Percentiles rank a stretch among this genome's conserved stretches.
phyloP scores from a whole-genome alignment of 2,329 filamentous ascomycete species.

The Microdochium trichocladiopsis region DNA sequence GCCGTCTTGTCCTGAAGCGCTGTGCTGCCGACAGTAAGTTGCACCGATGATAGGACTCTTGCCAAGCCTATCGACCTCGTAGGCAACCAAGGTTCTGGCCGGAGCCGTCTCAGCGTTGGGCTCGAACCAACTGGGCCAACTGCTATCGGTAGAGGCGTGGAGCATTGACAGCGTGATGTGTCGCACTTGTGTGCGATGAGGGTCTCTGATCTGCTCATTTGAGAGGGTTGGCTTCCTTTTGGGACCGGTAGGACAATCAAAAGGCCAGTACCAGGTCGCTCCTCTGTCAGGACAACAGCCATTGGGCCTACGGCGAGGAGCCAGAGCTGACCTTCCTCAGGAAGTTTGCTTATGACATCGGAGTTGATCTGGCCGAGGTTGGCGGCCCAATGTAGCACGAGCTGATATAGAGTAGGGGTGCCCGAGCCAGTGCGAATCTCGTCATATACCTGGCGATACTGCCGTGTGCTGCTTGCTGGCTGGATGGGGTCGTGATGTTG shows the following conservation, averaged over 20 bases:
- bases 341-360: background rate
- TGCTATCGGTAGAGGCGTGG: background rate
- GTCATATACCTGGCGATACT: background rate
- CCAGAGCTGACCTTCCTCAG: background rate
- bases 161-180: background rate
- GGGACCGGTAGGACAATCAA: background rate
- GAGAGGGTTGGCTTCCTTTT: background rate
- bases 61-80: too few species aligned
- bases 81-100: too few species aligned
- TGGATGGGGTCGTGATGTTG: background rate
- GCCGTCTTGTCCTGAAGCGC: too few species aligned
- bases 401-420: background rate
- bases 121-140: background rate
- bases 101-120: too few species aligned
- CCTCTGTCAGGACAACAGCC: background rate
- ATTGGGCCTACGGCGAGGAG: background rate
- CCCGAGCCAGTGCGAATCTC: too few species aligned
- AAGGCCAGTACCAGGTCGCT: background rate
- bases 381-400: background rate
- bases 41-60: too few species aligned
- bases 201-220: background rate
- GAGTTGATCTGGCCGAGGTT: background rate
- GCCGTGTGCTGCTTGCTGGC: background rate
- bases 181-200: background rate
- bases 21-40: too few species aligned